phyloP scores from a whole-genome alignment of 2,329 filamentous ascomycete species.

The Hypocreales sp. region DNA sequence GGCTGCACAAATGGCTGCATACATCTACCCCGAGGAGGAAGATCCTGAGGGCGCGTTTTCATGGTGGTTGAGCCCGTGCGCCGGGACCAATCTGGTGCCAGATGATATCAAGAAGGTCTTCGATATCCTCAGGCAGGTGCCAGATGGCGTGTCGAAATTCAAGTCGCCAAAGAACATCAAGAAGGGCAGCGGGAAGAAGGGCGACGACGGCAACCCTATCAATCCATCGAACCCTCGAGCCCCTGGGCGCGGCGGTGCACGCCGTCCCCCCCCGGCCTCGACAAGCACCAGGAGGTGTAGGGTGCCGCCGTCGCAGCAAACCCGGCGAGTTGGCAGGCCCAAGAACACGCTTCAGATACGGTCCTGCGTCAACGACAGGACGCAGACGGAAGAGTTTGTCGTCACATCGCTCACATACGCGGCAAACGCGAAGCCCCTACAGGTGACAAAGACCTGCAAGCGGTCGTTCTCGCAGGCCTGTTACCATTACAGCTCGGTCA shows the following conservation, averaged over 20 bases:
- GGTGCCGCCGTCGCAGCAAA: background rate
- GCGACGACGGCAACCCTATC: background rate
- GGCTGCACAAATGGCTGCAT: conserved; percentile 1
- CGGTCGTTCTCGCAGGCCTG: background rate
- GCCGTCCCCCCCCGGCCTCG: background rate
- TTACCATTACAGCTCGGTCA: background rate
- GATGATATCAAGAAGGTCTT: conserved; percentile 2
- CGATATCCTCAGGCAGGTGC: background rate
- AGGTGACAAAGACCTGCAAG: background rate
- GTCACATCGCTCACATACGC: background rate
- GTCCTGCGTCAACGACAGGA: background rate
- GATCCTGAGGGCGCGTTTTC: conserved; percentile 2
- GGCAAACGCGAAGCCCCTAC: background rate
- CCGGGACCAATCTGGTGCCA: conserved; percentile 2
- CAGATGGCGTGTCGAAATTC: background rate
- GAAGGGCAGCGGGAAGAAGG: conserved; percentile 1
- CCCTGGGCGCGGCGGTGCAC: background rate
- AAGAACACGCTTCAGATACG: background rate
- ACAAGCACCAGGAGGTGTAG: too few species aligned
- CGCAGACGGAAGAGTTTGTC: background rate
- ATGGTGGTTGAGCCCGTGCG: conserved; percentile 3
- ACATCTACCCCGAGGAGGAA: conserved; percentile 2
- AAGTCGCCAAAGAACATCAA: conserved; percentile 1
- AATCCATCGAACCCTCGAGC: background rate
- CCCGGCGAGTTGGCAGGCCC: too few species aligned